Base-by-base conservation (phyloP, 108 stramenopile species). In the Skeletonema potamos region DNA sequence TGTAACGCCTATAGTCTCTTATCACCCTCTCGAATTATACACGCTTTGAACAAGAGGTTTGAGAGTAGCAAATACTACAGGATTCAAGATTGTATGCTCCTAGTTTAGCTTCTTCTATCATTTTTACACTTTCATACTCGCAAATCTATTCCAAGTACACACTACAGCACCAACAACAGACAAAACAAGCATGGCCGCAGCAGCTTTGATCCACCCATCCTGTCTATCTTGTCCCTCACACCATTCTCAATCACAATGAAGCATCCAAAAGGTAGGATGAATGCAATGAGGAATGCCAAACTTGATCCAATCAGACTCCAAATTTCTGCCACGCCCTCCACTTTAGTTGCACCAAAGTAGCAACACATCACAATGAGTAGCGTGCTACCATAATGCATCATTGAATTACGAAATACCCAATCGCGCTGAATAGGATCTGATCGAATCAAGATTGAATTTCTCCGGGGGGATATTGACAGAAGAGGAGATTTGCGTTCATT, bases 261-360 rank as follows among this genome's bases (percentile, higher is more conserved):
- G 41, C 70, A 77, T 6, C 67, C 74, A 32, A 55, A 66, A 5
- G 93, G 93, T 11, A 94, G 64, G 41, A 91, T 82, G 54, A 90
- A 95, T 13, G 86, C 79, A 59, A 95, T 89, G 7, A 89, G 27
- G 71, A 89, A 87, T 2, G 86, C 88, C 85, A 92, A 76, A 62
- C 69, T 82, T 18, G 85, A 87, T 28, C 93, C 91, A 62, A 77
- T 77, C 37, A 95, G 70, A 60, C 79, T 75, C 93, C 93, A 95
- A 17, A 95, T 88, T 11, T 81, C 48, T 10, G 81, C 87, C 20
- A 92, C 91, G 24, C 91, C 89, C n/a, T 88, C 85, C 48, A 84
- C 89, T 4, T 48, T 51, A 9, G 84, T 68, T 11, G 93, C 89
- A 2, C 79, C 81, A n/a, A 83, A 36, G 58, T 82, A 91, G 44